These are phyloP conservation scores for Volvox africanus DNA, from an alignment of 139 green algal species.

Conservation along the genomic window DNA sequence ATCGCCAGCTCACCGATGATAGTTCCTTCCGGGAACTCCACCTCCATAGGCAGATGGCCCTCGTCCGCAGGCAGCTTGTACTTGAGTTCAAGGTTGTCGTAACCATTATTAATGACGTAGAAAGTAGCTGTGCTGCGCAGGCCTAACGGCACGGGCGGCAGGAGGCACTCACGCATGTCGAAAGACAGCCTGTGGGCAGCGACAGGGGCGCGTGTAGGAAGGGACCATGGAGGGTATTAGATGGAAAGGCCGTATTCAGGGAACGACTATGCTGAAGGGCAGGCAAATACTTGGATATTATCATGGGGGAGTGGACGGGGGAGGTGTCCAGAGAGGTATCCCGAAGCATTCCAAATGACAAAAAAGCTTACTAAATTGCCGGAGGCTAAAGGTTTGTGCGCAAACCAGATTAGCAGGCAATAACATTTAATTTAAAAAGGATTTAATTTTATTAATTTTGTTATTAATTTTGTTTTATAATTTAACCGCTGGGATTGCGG, in stretches of 20 bases:
- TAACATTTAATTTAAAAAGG: too few species aligned
- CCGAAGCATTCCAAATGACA: too few species aligned
- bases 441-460: too few species aligned
- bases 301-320: background rate
- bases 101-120: constrained; percentile 81
- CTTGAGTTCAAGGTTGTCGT: constrained; percentile 89
- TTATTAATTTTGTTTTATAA: too few species aligned
- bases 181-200: constrained; percentile 64
- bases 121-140: constrained; percentile 63
- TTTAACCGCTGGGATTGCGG: too few species aligned
- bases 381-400: too few species aligned
- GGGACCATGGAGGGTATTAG: background rate
- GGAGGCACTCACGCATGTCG: constrained; percentile 69
- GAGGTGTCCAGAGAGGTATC: too few species aligned
- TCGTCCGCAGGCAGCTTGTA: constrained; percentile 78
- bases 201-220: background rate
- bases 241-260: background rate
- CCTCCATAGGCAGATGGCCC: constrained; percentile 68
- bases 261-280: background rate
- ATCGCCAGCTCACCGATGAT: constrained; percentile 31
- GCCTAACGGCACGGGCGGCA: constrained; percentile 73
- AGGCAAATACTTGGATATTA: background rate
- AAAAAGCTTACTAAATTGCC: too few species aligned
- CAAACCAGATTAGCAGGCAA: too few species aligned
- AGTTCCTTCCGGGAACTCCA: constrained; percentile 80